A percentile compares a stretch with the other conserved stretches of the same genome.
Evolutionary conservation across 441 rosid genomes (phyloP).

Genomic region (Kokia cookei): DNA sequence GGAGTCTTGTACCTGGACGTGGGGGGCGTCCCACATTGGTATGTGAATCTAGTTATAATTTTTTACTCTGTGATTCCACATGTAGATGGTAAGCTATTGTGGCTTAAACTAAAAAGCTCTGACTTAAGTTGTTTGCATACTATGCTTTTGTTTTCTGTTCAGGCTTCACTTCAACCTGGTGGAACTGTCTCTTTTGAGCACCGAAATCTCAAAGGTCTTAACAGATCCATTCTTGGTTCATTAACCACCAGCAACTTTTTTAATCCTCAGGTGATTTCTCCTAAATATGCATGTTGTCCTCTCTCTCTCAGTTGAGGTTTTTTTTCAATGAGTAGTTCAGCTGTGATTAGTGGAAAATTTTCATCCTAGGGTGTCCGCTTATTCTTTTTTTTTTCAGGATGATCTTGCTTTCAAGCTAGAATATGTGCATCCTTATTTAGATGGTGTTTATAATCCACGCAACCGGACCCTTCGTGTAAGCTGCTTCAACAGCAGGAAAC

Average conservation of each 20-base stretch:
- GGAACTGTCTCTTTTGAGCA: conserved; percentile 97
- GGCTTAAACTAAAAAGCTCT: not conserved
- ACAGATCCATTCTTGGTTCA: conserved; percentile 90
- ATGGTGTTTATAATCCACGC: conserved; percentile 70
- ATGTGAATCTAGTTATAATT: conserved; percentile 10
- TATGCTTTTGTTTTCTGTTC: conserved; percentile 8
- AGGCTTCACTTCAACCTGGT: conserved; percentile 95
- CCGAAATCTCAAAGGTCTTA: conserved; percentile 80
- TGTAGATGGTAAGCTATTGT: not conserved
- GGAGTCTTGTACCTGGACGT: conserved; percentile 98
- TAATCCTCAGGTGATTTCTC: conserved; percentile 64
- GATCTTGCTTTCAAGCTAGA: conserved; percentile 76
- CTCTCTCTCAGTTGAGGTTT: not conserved
- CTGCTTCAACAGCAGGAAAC: conserved; percentile 91
- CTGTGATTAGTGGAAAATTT: not conserved
- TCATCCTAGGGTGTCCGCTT: not conserved
- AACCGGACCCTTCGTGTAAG: conserved; percentile 79
- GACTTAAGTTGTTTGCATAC: not conserved
- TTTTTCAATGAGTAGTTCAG: not conserved
- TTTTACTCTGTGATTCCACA: not conserved
- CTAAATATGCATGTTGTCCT: not conserved
- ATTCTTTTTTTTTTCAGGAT: conserved; percentile 11
- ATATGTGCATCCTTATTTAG: conserved; percentile 92
- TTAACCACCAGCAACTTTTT: conserved; percentile 96
- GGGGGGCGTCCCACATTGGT: conserved; percentile 96